Conservation (phyloP, 352 stramenopile species). For the Phytophthora vignae region DNA sequence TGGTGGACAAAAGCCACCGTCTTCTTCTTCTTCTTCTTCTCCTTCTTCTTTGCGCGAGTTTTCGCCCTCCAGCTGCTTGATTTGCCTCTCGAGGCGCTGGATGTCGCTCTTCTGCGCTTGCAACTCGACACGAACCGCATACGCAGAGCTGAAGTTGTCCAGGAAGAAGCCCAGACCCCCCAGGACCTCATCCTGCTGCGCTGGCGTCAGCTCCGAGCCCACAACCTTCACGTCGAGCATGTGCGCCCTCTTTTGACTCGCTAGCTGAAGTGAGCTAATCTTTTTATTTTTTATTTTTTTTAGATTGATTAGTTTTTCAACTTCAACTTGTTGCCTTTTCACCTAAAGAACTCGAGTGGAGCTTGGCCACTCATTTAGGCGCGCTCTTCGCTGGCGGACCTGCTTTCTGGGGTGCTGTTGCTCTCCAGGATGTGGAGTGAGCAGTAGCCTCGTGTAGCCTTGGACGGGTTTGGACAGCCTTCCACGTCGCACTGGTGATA, state of each 20-base stretch:
- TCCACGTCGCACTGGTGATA: constrained; percentile 5
- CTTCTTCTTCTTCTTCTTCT: too few relatives aligned
- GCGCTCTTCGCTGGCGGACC: background rate
- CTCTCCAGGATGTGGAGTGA: too few relatives aligned
- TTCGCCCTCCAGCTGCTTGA: background rate
- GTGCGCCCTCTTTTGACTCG: too few relatives aligned
- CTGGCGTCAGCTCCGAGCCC: constrained; percentile 1
- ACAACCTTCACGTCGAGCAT: constrained; percentile 10
- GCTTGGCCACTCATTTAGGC: too few relatives aligned
- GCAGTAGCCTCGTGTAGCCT: too few relatives aligned
- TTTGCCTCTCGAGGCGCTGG: background rate
- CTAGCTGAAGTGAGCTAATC: too few relatives aligned
- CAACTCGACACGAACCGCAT: background rate
- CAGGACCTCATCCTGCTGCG: background rate
- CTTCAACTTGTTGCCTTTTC: too few relatives aligned
- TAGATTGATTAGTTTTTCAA: background rate
- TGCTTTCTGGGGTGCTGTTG: too few relatives aligned
- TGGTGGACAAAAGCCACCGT: too few relatives aligned
- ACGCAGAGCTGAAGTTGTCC: background rate
- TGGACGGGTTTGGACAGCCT: background rate
- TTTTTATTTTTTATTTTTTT: background rate
- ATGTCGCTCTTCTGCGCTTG: constrained; percentile 1
- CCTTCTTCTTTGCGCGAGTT: background rate
- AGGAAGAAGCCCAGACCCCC: background rate
- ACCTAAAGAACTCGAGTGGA: too few relatives aligned